phyloP scores from a whole-genome alignment of 768 basidiomycete genomes.

The Chalciporus pseudorubinellus region DNA sequence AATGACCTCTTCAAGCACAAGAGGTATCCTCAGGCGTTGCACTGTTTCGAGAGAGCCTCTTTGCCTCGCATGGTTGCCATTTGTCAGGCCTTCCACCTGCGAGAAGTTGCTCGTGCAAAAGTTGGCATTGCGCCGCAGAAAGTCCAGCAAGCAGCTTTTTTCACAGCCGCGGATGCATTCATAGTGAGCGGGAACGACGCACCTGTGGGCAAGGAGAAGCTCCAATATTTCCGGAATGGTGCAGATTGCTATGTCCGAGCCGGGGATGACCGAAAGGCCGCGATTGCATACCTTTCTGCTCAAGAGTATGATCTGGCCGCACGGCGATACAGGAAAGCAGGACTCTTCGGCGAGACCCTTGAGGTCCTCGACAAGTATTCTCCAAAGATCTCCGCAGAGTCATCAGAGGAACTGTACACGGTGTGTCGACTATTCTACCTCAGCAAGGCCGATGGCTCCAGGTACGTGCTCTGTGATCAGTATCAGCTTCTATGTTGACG shows the following conservation, averaged over 20 bases:
- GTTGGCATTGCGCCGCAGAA: constrained; percentile 23
- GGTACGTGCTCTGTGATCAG: constrained; percentile 7
- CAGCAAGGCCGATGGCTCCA: constrained; percentile 24
- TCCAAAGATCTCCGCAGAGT: constrained; percentile 27
- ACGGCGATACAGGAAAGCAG: constrained; percentile 46
- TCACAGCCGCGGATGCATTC: constrained; percentile 51
- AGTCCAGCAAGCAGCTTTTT: constrained; percentile 38
- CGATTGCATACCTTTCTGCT: constrained; percentile 40
- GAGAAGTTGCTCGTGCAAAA: constrained; percentile 45
- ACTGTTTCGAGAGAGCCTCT: constrained; percentile 51
- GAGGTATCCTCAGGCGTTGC: constrained; percentile 50
- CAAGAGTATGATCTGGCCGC: constrained; percentile 45
- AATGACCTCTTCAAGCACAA: constrained; percentile 37
- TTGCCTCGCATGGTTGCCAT: constrained; percentile 42
- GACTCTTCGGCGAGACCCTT: constrained; percentile 53
- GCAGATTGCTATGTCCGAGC: constrained; percentile 47
- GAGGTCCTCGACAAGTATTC: constrained; percentile 39
- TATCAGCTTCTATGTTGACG: constrained; percentile 1
- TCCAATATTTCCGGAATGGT: constrained; percentile 41
- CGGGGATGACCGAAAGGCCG: constrained; percentile 43
- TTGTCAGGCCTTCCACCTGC: constrained; percentile 52
- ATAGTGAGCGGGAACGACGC: constrained; percentile 36
- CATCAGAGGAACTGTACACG: constrained; percentile 38
- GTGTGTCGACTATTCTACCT: constrained; percentile 49
- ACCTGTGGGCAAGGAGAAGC: constrained; percentile 23